Percentiles rank a stretch among this genome's conserved stretches.
Conservation (phyloP, 176 grass and related monocot genomes). For the Rhynchospora breviuscula region DNA sequence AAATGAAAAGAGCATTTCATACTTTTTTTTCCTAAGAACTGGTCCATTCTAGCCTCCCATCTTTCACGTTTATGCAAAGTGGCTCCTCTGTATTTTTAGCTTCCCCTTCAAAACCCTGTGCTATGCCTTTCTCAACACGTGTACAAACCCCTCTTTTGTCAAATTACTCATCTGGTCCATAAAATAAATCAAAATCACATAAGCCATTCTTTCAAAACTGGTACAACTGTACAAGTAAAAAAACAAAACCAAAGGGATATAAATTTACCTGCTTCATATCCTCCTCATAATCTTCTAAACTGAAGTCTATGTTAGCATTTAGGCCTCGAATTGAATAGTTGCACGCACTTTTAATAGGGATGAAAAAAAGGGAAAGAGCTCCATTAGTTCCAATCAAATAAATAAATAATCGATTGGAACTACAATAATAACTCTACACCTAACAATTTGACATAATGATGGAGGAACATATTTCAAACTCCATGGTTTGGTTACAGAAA, state of each 20-base stretch:
- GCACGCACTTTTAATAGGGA: constrained; percentile 54
- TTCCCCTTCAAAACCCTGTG: constrained; percentile 79
- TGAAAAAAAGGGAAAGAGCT: neutral
- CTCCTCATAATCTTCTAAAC: constrained; percentile 76
- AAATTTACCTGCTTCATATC: constrained; percentile 79
- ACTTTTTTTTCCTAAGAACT: constrained; percentile 95
- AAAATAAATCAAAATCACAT: neutral
- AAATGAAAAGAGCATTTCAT: neutral
- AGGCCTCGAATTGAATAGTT: constrained; percentile 92
- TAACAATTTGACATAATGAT: neutral
- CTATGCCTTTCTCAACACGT: constrained; percentile 88
- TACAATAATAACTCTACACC: neutral
- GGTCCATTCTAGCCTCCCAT: constrained; percentile 97
- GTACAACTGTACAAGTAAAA: neutral
- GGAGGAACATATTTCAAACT: neutral
- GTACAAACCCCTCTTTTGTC: constrained; percentile 99
- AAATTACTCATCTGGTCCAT: constrained; percentile 64
- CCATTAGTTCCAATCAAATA: neutral
- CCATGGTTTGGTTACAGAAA: constrained; percentile 1
- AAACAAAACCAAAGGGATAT: neutral
- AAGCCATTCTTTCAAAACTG: neutral
- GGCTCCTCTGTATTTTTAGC: constrained; percentile 90
- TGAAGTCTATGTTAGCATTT: constrained; percentile 93
- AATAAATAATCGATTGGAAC: neutral
- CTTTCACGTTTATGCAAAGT: constrained; percentile 96